Base-by-base conservation (phyloP, 2,329 filamentous ascomycete species). In the Chaetomiaceae sp. region DNA sequence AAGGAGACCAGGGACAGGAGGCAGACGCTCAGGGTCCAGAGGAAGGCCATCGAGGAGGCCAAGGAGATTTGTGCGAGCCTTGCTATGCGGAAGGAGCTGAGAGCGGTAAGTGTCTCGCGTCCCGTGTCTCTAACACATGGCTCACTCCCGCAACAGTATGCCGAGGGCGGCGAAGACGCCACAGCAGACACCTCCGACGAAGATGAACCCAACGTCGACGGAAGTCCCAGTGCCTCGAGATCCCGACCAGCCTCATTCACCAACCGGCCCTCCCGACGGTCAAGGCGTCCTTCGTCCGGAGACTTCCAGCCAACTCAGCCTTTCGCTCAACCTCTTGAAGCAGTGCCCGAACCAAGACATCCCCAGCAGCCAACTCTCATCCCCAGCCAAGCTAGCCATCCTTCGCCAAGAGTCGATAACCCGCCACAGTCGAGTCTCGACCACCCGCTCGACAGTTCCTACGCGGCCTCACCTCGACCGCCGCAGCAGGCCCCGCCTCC, bases 1-100 rank as follows among this genome's bases (percentile, higher is more conserved):
- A 77, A 76, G 68, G 75, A 77, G 65, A 78, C 75, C 0, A 68
- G 76, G 4, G 76, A 79, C 27, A 67, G 75, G n/a, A 71, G 76
- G 47, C 66, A 73, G 57, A 68, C 72, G 0, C 69, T 79, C 49
- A 76, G 76, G 66, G 61, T 64, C 17, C 75, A 78, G 62, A 77
- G 76, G 68, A 68, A 71, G 57, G 75, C 75, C 1, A 78, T 79
- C 47, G 75, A 78, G 38, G 76, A 79, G 56, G 76, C 76, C 25
- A 72, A 72, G 48, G 72, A 71, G 45, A 72, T 78, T 20, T 79
- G 76, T 56, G 75, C 76, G 38, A 71, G 69, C 52, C 66, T 79
- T 15, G 76, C 77, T 7, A 79, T 79, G 76, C 69, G 77, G 36
- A 79, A 77, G 58, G 76, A 79, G 55, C 59, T 79, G 17, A 68